Evolutionary conservation across 352 stramenopile species (phyloP), one percentile per base, ranked within the genome.

Genomic region (Globisporangium rhizosaccharum): DNA sequence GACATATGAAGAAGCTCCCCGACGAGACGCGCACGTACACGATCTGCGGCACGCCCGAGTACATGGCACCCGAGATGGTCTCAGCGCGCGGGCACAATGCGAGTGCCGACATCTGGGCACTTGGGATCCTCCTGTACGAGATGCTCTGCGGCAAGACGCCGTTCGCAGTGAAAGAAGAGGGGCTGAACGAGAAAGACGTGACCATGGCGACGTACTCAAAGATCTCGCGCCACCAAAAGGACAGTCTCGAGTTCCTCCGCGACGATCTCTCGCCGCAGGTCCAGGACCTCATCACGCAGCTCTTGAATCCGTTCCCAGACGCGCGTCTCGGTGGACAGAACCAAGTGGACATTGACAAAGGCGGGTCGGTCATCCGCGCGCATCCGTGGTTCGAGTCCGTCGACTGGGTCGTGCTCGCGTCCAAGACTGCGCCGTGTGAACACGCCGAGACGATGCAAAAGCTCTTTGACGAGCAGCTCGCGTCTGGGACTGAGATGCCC

Each of bases 11-110:
- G 61, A 88, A 88, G 47, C 75, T 92, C 6, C 79, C 80, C 9
- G 85, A 94, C 53, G 79, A 92, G 20, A 62, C 57, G 28, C 77
- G 83, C 14, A 96, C 87, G 33, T 92, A 93, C 68, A 96, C 87
- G 36, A 90, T 96, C 57, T 94, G 85, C 51, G 86, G 86, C 11
- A 96, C 86, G 23, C 78, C 87, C 28, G 87, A 96, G 70, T 96
- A 96, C 70, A 92, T 95, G 74, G 81, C 87, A 8, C 87, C 87
- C 0, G 87, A 96, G 64, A 92, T 96, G 82, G 73, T 96, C 39
- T 93, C 84, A 0, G 86, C 85, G 2, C 76, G 87, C 20, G 82
- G 82, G 7, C 84, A 96, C 57, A 91, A 79, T 12, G 75, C 71
- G 23, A 84, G 73, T 42, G 78, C 82, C n/a, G 87, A 96, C 47